These are phyloP conservation scores for Rubia yunnanensis DNA, from an alignment of 257 asterid species.

Conservation along the genomic window DNA sequence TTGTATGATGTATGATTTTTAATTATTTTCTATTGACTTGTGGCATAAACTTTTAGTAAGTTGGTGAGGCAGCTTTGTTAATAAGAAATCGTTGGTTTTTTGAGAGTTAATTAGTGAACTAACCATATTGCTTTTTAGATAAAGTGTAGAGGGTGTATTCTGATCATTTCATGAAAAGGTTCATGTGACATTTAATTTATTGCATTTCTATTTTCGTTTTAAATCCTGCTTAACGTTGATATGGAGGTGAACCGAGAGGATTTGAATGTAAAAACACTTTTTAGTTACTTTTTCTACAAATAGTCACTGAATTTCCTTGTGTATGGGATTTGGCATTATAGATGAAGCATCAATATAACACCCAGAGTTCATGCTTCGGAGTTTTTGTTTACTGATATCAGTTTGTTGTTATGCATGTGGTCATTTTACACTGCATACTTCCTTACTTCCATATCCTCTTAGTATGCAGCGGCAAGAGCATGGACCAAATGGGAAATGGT, in stretches of 20 bases:
- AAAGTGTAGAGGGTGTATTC: too few species aligned
- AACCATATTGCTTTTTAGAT: too few species aligned
- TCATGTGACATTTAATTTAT: background rate
- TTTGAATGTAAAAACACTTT: background rate
- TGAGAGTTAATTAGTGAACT: too few species aligned
- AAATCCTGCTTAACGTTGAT: background rate
- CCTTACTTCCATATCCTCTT: conserved; percentile 15
- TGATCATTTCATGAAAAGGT: background rate
- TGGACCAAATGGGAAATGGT: conserved; percentile 99
- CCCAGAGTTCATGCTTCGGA: background rate
- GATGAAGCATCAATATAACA: background rate
- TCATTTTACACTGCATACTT: background rate
- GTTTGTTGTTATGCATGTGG: background rate
- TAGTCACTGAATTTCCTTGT: background rate
- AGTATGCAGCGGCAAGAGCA: conserved; percentile 92
- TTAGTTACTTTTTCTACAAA: background rate
- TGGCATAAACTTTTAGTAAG: background rate
- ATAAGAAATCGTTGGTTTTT: too few species aligned
- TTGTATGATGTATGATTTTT: conserved; percentile 11
- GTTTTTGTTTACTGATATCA: background rate
- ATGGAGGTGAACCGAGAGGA: background rate
- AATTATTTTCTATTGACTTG: background rate
- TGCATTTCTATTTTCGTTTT: background rate
- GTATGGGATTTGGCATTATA: background rate
- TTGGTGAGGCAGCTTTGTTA: too few species aligned